phyloP scores from a whole-genome alignment of 2,329 filamentous ascomycete genomes.

The Tolypocladium tropicale region DNA sequence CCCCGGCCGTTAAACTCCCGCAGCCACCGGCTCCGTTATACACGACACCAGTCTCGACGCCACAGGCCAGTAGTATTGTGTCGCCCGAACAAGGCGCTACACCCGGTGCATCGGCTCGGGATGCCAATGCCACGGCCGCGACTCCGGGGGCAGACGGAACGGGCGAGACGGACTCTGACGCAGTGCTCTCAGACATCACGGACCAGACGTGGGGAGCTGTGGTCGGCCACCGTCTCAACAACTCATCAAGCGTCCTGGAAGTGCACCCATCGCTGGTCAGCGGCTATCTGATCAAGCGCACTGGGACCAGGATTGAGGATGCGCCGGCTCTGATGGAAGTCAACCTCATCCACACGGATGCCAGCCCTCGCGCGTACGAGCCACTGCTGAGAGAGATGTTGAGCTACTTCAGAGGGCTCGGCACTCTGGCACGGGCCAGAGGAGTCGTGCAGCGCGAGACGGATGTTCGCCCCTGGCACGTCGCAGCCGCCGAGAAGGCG shows the following conservation, averaged over 20 bases:
- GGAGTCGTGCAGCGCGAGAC: conserved; percentile 48
- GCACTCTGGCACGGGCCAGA: conserved; percentile 56
- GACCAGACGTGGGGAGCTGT: conserved; percentile 72
- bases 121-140: conserved; percentile 26
- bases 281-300: conserved; percentile 56
- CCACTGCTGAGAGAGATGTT: conserved; percentile 60
- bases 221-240: conserved; percentile 54
- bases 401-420: conserved; percentile 56
- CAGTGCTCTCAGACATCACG: conserved; percentile 58
- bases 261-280: conserved; percentile 48
- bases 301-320: conserved; percentile 44
- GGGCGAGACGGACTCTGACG: conserved; percentile 40
- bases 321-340: conserved; percentile 52
- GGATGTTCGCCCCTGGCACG: conserved; percentile 67
- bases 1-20: conserved; percentile 40
- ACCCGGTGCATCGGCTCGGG: conserved; percentile 37
- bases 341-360: conserved; percentile 50
- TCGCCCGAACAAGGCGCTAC: conserved; percentile 50
- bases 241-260: conserved; percentile 44
- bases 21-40: conserved; percentile 35
- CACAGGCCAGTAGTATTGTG: conserved; percentile 43
- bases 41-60: conserved; percentile 59
- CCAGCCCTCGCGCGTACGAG: conserved; percentile 45
- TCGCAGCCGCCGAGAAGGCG: conserved; percentile 61
- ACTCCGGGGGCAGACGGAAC: conserved; percentile 33